Conservation (phyloP, 2,329 filamentous ascomycete genomes). For the Cladosporium cucumerinum region DNA sequence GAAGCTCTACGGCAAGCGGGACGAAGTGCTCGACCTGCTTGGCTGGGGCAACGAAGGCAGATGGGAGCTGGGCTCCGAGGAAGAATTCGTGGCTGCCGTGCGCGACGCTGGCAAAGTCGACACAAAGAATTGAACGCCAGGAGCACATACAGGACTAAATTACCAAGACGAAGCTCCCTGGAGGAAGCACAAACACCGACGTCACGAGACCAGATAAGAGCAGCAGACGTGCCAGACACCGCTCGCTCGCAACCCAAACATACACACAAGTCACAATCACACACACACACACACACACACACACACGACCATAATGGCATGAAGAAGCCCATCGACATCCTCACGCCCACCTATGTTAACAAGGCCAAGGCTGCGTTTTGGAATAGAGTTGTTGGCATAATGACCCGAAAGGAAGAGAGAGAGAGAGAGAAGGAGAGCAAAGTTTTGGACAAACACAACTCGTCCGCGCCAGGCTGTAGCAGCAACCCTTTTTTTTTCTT, state of each 20-base stretch:
- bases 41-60: slow-evolving; percentile 38
- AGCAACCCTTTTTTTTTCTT: not conserved
- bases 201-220: not conserved
- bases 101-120: slow-evolving; percentile 38
- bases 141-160: not conserved
- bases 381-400: slow-evolving; percentile 1
- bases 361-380: not conserved
- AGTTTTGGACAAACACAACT: slow-evolving; percentile 2
- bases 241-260: not conserved
- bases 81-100: slow-evolving; percentile 39
- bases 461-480: not conserved
- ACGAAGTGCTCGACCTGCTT: slow-evolving; percentile 44
- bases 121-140: slow-evolving; percentile 15
- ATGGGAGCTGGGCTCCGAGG: slow-evolving; percentile 37
- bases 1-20: slow-evolving; percentile 45
- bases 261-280: not conserved
- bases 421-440: not conserved
- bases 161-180: not conserved
- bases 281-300: slow-evolving; percentile 1
- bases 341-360: not conserved
- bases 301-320: slow-evolving; percentile 7
- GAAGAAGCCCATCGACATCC: not conserved
- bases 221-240: slow-evolving; percentile 10
- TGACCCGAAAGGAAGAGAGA: not conserved
- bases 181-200: not conserved